Evolutionary conservation across 2,329 filamentous ascomycete genomes (phyloP).

Genomic region (Penicillium hesseltinei): DNA sequence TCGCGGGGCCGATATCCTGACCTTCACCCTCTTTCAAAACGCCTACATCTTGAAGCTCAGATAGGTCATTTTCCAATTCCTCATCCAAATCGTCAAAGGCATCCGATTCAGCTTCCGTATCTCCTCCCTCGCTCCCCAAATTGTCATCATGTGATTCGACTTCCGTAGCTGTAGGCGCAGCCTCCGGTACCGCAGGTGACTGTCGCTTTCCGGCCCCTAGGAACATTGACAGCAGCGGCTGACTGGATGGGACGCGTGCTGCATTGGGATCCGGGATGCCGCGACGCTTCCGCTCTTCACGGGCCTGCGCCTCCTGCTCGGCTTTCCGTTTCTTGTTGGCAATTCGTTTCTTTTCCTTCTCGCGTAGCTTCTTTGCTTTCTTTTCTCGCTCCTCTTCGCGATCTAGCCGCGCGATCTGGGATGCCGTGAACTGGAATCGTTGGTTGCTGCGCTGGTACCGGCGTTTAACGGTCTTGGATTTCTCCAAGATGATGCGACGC

Average conservation of each 20-base stretch:
- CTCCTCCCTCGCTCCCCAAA: slow-evolving; percentile 14
- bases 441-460: slow-evolving; percentile 41
- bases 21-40: not conserved
- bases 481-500: slow-evolving; percentile 37
- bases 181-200: not conserved
- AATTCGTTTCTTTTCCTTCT: slow-evolving; percentile 35
- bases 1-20: not conserved
- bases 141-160: slow-evolving; percentile 1
- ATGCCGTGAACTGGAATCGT: slow-evolving; percentile 34
- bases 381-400: slow-evolving; percentile 43
- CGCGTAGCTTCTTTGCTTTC: slow-evolving; percentile 40
- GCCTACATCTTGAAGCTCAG: slow-evolving; percentile 10
- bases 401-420: slow-evolving; percentile 39
- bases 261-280: slow-evolving; percentile 35
- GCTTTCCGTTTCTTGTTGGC: slow-evolving; percentile 37
- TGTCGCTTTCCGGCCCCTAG: slow-evolving; percentile 20
- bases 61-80: slow-evolving; percentile 14
- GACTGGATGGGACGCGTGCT: slow-evolving; percentile 33
- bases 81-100: slow-evolving; percentile 24
- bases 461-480: slow-evolving; percentile 40
- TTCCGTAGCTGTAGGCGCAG: slow-evolving; percentile 2
- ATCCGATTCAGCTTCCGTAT: slow-evolving; percentile 25
- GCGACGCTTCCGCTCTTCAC: slow-evolving; percentile 34
- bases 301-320: slow-evolving; percentile 34
- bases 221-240: slow-evolving; percentile 36